A percentile compares a stretch with the other conserved stretches of the same genome.
Conservation (phyloP, 1,139 yeast genomes). For the Zygoascus hellenicus region DNA sequence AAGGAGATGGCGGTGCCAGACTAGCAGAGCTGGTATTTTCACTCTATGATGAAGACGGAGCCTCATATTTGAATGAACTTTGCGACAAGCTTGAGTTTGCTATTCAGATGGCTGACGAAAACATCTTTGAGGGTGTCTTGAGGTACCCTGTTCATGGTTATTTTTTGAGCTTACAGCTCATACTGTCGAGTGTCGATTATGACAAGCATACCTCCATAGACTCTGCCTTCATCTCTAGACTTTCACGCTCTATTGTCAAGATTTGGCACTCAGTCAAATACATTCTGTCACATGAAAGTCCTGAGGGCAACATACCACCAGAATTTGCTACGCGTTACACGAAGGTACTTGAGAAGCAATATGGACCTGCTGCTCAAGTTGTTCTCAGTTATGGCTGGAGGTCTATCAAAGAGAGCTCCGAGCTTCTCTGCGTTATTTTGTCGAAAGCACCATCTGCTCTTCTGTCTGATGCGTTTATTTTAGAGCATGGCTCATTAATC, state of each 20-base stretch:
- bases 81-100: conserved; percentile 32
- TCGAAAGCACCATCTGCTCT: conserved; percentile 25
- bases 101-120: conserved; percentile 27
- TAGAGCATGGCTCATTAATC: conserved; percentile 48
- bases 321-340: conserved; percentile 37
- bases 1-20: conserved; percentile 78
- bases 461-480: conserved; percentile 28
- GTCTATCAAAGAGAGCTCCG: conserved; percentile 70
- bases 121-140: conserved; percentile 41
- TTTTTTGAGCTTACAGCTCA: conserved; percentile 50
- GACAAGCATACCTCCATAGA: conserved; percentile 14
- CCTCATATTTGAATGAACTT: conserved; percentile 34
- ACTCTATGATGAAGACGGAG: conserved; percentile 23
- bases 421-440: conserved; percentile 45
- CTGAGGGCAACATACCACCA: conserved; percentile 54
- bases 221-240: conserved; percentile 17
- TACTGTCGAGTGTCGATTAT: conserved; percentile 35
- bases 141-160: conserved; percentile 59
- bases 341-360: conserved; percentile 34
- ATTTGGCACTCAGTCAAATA: conserved; percentile 54
- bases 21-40: conserved; percentile 45
- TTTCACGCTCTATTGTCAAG: conserved; percentile 29
- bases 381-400: conserved; percentile 77
- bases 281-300: conserved; percentile 61
- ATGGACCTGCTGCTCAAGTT: conserved; percentile 55